A percentile compares a stretch with the other conserved stretches of the same genome.
These are phyloP conservation scores for Dactylonectria estremocensis DNA, from an alignment of 2,329 filamentous ascomycete species.

Conservation along the genomic window DNA sequence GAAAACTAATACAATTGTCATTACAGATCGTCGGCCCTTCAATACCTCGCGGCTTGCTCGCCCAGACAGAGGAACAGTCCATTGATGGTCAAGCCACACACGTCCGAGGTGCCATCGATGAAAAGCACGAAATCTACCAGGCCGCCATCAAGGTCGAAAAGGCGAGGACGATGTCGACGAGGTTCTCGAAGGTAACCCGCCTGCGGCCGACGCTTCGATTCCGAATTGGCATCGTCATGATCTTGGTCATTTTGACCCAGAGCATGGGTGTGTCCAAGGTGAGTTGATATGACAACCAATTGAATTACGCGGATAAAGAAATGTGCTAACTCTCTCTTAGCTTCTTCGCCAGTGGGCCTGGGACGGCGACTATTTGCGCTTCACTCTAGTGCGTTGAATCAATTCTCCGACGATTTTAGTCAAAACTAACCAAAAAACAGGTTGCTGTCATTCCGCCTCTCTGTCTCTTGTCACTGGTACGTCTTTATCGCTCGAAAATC, in stretches of 20 bases:
- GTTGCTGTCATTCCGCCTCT: conserved; percentile 41
- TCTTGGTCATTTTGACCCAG: conserved; percentile 46
- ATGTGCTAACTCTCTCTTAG: conserved; percentile 10
- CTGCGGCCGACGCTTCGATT: conserved; percentile 40
- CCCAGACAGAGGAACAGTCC: conserved; percentile 44
- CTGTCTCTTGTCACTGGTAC: conserved; percentile 37
- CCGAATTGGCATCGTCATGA: conserved; percentile 45
- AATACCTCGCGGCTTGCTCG: conserved; percentile 42
- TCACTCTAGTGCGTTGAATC: conserved; percentile 28
- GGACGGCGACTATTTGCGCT: conserved; percentile 41
- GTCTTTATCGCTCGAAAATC: not conserved
- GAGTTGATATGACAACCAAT: not conserved
- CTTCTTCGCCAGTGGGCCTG: conserved; percentile 41
- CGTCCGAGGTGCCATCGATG: conserved; percentile 46
- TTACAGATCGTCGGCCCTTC: conserved; percentile 42
- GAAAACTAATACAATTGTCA: conserved; percentile 4
- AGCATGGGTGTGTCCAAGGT: conserved; percentile 45
- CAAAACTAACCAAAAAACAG: not conserved
- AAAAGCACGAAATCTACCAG: conserved; percentile 45
- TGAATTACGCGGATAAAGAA: not conserved
- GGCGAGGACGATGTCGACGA: conserved; percentile 40
- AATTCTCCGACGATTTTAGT: not conserved
- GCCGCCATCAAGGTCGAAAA: conserved; percentile 46
- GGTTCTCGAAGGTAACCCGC: conserved; percentile 42
- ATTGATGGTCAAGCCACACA: conserved; percentile 34